Percentiles rank a stretch among this genome's conserved stretches.
Evolutionary conservation across 2,329 filamentous ascomycete genomes (phyloP).

Genomic region (Aspergillus clavatus): DNA sequence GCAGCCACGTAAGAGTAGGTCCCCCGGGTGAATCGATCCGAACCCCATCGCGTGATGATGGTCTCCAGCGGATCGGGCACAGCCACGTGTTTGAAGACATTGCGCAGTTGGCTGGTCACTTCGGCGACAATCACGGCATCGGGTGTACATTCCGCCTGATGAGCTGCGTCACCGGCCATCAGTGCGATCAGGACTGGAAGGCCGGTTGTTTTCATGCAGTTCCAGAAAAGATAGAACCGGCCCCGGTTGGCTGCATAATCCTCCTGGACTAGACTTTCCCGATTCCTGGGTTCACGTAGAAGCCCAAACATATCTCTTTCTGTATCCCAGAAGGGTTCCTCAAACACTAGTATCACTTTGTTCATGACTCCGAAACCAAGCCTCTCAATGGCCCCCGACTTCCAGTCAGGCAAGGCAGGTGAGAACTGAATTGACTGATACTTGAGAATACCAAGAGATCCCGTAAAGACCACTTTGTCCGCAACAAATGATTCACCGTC

Average conservation of each 20-base stretch:
- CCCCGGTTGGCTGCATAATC: conserved; percentile 76
- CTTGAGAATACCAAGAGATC: conserved; percentile 88
- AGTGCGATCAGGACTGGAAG: conserved; percentile 82
- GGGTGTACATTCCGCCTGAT: conserved; percentile 72
- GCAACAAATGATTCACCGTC: conserved; percentile 73
- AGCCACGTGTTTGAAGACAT: conserved; percentile 60
- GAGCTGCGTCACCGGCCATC: conserved; percentile 92
- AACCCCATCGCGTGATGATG: conserved; percentile 87
- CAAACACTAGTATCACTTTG: conserved; percentile 89
- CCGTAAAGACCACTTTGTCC: conserved; percentile 87
- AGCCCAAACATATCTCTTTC: conserved; percentile 91
- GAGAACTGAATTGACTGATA: conserved; percentile 73
- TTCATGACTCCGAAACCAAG: conserved; percentile 93
- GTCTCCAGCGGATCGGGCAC: conserved; percentile 79
- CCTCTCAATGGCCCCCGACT: conserved; percentile 70
- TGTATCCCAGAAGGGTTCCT: conserved; percentile 85
- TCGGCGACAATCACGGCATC: conserved; percentile 74
- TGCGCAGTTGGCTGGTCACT: conserved; percentile 71
- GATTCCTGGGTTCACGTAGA: conserved; percentile 66
- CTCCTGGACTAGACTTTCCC: conserved; percentile 67
- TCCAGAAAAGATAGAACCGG: conserved; percentile 98
- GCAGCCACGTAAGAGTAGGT: conserved; percentile 94
- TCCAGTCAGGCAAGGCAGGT: conserved; percentile 86
- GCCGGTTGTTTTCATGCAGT: conserved; percentile 83
- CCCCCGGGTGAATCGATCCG: conserved; percentile 83